Percentiles rank a stretch among this genome's conserved stretches.
phyloP scores from a whole-genome alignment of 129 eudicot species.

The Rutidosis leptorrhynchoides region DNA sequence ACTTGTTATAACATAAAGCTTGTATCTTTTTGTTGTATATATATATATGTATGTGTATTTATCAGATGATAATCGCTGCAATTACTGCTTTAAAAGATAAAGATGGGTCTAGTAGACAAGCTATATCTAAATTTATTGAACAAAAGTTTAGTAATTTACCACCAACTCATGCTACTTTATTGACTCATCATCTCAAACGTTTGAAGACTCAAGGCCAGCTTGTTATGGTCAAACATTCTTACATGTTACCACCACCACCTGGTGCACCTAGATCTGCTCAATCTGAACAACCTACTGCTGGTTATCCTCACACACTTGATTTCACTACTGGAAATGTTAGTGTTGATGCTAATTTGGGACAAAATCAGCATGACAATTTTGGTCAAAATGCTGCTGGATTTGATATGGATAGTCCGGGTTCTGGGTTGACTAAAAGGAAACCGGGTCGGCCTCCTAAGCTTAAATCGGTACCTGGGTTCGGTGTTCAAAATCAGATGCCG shows the following conservation, averaged over 20 bases:
- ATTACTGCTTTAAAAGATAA: constrained; percentile 56
- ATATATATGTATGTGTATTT: background rate
- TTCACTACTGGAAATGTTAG: background rate
- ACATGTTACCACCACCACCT: constrained; percentile 46
- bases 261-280: constrained; percentile 42
- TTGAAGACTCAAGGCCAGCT: constrained; percentile 72
- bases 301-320: constrained; percentile 2
- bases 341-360: background rate
- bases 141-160: constrained; percentile 46
- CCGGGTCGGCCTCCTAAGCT: constrained; percentile 60
- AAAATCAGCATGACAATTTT: background rate
- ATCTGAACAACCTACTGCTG: constrained; percentile 22
- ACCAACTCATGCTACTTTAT: constrained; percentile 40
- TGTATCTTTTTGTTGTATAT: background rate
- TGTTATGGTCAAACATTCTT: constrained; percentile 69
- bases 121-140: constrained; percentile 69
- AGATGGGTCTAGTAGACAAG: constrained; percentile 74
- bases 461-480: constrained; percentile 29
- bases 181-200: constrained; percentile 67
- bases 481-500: background rate
- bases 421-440: constrained; percentile 33
- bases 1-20: background rate
- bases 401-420: constrained; percentile 4
- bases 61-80: constrained; percentile 74
- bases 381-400: background rate